Percentiles rank a stretch among this genome's conserved stretches.
Conservation (phyloP, 139 green algal species). For the Pleodorina starrii region DNA sequence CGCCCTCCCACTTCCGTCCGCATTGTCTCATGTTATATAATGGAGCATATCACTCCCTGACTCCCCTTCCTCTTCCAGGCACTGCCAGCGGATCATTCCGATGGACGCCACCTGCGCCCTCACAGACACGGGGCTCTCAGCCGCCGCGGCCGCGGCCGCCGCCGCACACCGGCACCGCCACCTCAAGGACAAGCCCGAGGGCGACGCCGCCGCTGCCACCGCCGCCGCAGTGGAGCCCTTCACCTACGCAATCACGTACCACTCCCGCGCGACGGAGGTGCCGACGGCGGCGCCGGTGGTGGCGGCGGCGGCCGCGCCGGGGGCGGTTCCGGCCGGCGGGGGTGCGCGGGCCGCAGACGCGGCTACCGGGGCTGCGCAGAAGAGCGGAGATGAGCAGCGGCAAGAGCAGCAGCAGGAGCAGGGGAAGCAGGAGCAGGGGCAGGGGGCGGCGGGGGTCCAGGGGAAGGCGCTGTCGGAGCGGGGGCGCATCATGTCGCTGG, state of each 20-base stretch:
- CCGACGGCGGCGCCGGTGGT: background rate
- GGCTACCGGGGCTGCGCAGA: too few relatives aligned
- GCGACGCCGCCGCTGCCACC: background rate
- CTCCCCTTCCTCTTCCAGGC: too few relatives aligned
- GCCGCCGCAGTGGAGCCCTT: background rate
- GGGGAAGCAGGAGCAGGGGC: background rate
- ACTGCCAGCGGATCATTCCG: slow-evolving; percentile 28
- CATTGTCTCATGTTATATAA: too few relatives aligned
- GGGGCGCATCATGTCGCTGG: background rate
- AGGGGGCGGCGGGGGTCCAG: background rate
- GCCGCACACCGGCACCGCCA: background rate
- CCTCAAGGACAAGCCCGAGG: background rate
- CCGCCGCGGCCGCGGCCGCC: background rate
- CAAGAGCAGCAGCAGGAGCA: background rate
- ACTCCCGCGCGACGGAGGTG: background rate
- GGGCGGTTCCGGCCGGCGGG: background rate
- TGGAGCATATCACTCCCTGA: too few relatives aligned
- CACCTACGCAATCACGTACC: background rate
- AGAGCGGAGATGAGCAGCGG: background rate
- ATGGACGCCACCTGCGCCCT: slow-evolving; percentile 26
- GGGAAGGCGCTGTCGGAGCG: background rate
- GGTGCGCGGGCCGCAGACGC: background rate
- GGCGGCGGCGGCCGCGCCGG: background rate
- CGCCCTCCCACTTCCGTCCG: too few relatives aligned
- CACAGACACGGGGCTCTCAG: background rate